Evolutionary conservation across 2,329 filamentous ascomycete genomes (phyloP).

Genomic region (Calonectria naviculata): DNA sequence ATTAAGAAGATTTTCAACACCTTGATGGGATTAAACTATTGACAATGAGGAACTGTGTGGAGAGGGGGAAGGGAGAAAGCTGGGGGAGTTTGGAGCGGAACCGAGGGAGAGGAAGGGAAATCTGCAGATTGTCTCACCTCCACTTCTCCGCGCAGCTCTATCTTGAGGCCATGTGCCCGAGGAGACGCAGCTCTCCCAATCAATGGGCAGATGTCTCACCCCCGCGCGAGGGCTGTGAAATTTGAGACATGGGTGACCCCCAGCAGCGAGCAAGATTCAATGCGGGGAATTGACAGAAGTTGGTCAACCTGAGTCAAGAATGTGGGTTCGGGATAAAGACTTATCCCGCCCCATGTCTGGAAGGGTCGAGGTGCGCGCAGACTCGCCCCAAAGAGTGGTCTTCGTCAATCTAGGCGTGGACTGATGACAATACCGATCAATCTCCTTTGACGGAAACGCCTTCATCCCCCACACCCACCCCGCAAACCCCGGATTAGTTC

Average conservation of each 20-base stretch:
- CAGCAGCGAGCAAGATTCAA: conserved; percentile 16
- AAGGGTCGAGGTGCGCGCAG: neutral
- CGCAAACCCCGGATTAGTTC: conserved; percentile 41
- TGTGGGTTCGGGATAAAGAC: conserved; percentile 33
- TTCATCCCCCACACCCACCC: conserved; percentile 44
- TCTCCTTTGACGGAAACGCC: conserved; percentile 36
- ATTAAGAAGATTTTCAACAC: neutral
- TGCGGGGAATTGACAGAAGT: conserved; percentile 23
- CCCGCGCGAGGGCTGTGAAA: conserved; percentile 7
- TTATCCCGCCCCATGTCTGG: conserved; percentile 28
- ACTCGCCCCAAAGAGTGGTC: neutral
- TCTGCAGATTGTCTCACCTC: conserved; percentile 5
- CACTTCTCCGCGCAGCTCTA: conserved; percentile 5
- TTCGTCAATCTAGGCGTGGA: conserved; percentile 15
- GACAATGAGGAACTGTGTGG: neutral
- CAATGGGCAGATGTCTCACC: conserved; percentile 32
- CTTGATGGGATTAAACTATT: neutral
- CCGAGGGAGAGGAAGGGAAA: neutral
- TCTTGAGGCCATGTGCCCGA: conserved; percentile 9
- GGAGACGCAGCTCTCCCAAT: neutral
- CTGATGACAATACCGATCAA: conserved; percentile 29
- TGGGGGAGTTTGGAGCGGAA: neutral
- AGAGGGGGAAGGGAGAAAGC: conserved; percentile 4
- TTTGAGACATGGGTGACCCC: conserved; percentile 37
- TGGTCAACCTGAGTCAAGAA: conserved; percentile 15